phyloP scores from a whole-genome alignment of 345 rosid genomes.

The Capsella bursapastoris region DNA sequence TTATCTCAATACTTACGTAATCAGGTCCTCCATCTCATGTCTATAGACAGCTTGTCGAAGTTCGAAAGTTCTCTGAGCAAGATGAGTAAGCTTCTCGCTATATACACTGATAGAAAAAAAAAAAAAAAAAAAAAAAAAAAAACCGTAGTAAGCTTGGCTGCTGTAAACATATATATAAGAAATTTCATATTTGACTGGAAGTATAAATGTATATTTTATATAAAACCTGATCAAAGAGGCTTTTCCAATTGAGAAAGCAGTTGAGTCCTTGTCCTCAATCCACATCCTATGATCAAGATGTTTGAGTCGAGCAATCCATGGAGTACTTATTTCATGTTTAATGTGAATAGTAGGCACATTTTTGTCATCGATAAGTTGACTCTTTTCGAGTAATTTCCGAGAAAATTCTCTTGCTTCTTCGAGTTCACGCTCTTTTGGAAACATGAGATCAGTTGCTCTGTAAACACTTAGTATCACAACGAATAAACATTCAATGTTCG shows the following conservation, averaged over 20 bases:
- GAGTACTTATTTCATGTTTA: slow-evolving; percentile 51
- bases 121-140: too few species aligned
- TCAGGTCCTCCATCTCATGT: slow-evolving; percentile 54
- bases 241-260: slow-evolving; percentile 57
- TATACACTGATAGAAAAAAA: background rate
- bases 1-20: slow-evolving; percentile 44
- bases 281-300: slow-evolving; percentile 65
- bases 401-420: slow-evolving; percentile 57
- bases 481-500: slow-evolving; percentile 41
- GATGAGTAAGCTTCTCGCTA: slow-evolving; percentile 46
- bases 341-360: slow-evolving; percentile 37
- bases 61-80: slow-evolving; percentile 50
- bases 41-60: slow-evolving; percentile 54
- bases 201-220: background rate
- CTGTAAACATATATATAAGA: background rate
- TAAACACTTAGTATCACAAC: slow-evolving; percentile 52
- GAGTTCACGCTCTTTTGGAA: slow-evolving; percentile 53
- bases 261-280: slow-evolving; percentile 56
- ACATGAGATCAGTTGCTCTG: slow-evolving; percentile 64
- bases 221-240: slow-evolving; percentile 52
- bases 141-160: background rate
- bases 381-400: slow-evolving; percentile 49
- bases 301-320: slow-evolving; percentile 64
- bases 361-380: background rate
- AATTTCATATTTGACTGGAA: background rate